These are phyloP conservation scores for Chlamydomonas incerta DNA, from an alignment of 139 green algal genomes.

Conservation along the genomic window DNA sequence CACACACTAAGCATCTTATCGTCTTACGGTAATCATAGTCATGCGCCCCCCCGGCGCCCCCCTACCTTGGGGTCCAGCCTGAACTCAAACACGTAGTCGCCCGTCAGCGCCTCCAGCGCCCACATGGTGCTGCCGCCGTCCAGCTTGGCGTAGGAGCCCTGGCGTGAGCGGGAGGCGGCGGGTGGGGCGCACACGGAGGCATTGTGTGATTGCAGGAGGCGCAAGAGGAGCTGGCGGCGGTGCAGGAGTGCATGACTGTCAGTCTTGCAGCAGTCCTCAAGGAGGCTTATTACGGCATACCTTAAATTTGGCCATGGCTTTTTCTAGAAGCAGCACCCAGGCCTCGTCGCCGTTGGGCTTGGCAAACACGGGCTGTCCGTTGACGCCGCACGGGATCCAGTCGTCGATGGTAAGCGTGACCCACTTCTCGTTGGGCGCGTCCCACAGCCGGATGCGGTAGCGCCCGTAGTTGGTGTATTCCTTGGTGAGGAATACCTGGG, in stretches of 20 bases:
- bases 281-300: too few relatives aligned
- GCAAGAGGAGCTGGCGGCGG: too few relatives aligned
- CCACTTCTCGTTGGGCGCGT: constrained; percentile 46
- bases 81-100: constrained; percentile 59
- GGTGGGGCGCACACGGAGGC: too few relatives aligned
- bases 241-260: too few relatives aligned
- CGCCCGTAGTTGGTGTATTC: constrained; percentile 59
- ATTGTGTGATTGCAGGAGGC: too few relatives aligned
- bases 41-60: too few relatives aligned
- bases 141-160: constrained; percentile 57
- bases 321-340: constrained; percentile 70
- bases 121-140: constrained; percentile 60
- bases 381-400: not conserved
- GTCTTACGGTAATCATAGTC: too few relatives aligned
- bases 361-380: constrained; percentile 39
- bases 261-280: too few relatives aligned
- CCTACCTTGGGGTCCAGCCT: constrained; percentile 28
- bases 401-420: constrained; percentile 56
- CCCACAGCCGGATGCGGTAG: constrained; percentile 58
- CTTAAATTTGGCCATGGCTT: constrained; percentile 63
- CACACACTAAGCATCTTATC: too few relatives aligned
- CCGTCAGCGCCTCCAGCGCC: constrained; percentile 55
- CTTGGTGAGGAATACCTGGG: constrained; percentile 9
- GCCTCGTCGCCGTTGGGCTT: constrained; percentile 64
- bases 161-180: not conserved